phyloP scores from a whole-genome alignment of 192 early-diverging fungal genomes.

The Lobosporangium transversale region DNA sequence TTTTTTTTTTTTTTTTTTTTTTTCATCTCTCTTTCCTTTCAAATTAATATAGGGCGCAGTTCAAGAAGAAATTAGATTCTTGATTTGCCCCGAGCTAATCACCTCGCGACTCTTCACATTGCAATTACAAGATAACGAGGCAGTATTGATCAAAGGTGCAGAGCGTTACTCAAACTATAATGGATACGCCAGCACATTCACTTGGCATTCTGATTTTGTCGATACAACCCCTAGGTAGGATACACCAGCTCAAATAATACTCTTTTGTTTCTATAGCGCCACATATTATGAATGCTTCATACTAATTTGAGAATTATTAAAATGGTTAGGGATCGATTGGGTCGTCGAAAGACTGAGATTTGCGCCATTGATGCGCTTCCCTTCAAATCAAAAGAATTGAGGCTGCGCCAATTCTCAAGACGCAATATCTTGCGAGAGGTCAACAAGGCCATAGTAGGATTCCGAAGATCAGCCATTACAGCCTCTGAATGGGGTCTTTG shows the following conservation, averaged over 20 bases:
- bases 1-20: background rate
- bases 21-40: background rate
- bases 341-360: slow-evolving; percentile 43
- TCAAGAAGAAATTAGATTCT: slow-evolving; percentile 49
- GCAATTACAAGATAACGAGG: slow-evolving; percentile 28
- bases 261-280: too few relatives aligned
- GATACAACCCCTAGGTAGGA: slow-evolving; percentile 34
- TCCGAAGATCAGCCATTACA: slow-evolving; percentile 37
- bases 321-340: slow-evolving; percentile 26
- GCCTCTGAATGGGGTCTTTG: slow-evolving; percentile 36
- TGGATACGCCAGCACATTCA: slow-evolving; percentile 41
- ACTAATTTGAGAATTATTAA: too few relatives aligned
- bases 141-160: slow-evolving; percentile 41
- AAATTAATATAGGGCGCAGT: slow-evolving; percentile 29
- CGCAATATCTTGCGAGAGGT: slow-evolving; percentile 25
- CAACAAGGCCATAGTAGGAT: slow-evolving; percentile 43
- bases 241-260: background rate
- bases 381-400: slow-evolving; percentile 11
- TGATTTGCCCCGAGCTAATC: slow-evolving; percentile 45
- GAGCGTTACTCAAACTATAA: slow-evolving; percentile 48
- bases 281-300: too few relatives aligned
- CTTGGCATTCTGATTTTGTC: slow-evolving; percentile 40
- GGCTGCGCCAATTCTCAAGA: slow-evolving; percentile 28
- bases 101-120: slow-evolving; percentile 38
- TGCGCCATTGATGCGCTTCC: slow-evolving; percentile 48